Evolutionary conservation across 192 early-diverging fungal species (phyloP).

Genomic region (Mortierella antarctica): DNA sequence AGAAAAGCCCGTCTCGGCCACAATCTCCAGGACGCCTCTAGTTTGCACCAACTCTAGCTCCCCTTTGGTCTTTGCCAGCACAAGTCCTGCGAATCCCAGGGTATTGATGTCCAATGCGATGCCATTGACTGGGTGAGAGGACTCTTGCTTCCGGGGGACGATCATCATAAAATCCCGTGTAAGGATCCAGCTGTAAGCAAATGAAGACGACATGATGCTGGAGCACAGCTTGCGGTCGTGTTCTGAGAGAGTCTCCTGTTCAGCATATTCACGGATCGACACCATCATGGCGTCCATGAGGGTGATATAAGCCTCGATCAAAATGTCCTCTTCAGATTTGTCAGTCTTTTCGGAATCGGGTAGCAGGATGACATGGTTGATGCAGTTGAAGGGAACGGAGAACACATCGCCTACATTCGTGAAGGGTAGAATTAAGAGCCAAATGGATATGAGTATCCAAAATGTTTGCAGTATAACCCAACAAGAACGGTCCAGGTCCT

Average conservation of each 20-base stretch:
- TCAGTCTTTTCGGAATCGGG: constrained; percentile 19
- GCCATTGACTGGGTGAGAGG: constrained; percentile 10
- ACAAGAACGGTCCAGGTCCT: too few species aligned
- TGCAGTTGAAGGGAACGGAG: constrained; percentile 56
- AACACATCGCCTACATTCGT: constrained; percentile 57
- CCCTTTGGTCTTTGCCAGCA: constrained; percentile 55
- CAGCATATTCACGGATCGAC: constrained; percentile 55
- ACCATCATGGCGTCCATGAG: constrained; percentile 63
- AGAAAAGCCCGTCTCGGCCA: constrained; percentile 42
- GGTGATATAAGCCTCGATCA: constrained; percentile 58
- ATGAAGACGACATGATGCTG: constrained; percentile 5
- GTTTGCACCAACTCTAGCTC: constrained; percentile 52
- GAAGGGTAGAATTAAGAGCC: neutral
- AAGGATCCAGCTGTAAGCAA: constrained; percentile 66
- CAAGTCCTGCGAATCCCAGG: constrained; percentile 62
- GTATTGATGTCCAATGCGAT: constrained; percentile 59
- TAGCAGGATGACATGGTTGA: constrained; percentile 54
- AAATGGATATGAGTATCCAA: neutral
- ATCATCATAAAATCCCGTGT: constrained; percentile 66
- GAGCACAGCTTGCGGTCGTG: constrained; percentile 10
- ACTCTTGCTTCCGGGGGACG: constrained; percentile 57
- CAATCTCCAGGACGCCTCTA: constrained; percentile 30
- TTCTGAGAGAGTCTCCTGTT: constrained; percentile 15
- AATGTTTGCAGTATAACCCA: too few species aligned
- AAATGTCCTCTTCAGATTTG: constrained; percentile 55